A percentile compares a stretch with the other conserved stretches of the same genome.
Evolutionary conservation across 805 yeast species (phyloP).

Genomic region (Zygoascus ofunaensis): DNA sequence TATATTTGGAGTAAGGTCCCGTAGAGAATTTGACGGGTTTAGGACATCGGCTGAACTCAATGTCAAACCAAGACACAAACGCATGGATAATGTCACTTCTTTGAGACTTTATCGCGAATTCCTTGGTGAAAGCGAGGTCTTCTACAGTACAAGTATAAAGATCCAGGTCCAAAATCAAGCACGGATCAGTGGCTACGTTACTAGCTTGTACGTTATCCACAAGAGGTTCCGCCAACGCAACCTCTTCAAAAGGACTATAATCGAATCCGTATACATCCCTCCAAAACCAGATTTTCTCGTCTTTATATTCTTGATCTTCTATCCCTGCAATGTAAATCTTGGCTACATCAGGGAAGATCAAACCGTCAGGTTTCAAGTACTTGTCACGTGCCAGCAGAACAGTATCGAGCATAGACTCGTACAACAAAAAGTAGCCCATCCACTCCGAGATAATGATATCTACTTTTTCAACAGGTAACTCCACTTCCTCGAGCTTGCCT

Average conservation of each 20-base stretch:
- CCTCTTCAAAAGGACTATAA: conserved; percentile 77
- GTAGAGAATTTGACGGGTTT: conserved; percentile 68
- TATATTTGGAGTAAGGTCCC: conserved; percentile 87
- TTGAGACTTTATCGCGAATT: conserved; percentile 64
- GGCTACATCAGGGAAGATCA: conserved; percentile 91
- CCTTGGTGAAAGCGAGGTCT: conserved; percentile 64
- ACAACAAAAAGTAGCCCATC: conserved; percentile 97
- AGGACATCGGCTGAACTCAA: conserved; percentile 57
- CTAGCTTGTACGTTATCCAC: conserved; percentile 88
- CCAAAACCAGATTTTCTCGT: conserved; percentile 90
- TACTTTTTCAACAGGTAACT: conserved; percentile 74
- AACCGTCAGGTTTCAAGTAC: conserved; percentile 69
- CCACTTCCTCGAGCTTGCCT: conserved; percentile 91
- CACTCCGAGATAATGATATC: conserved; percentile 95
- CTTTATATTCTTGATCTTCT: conserved; percentile 87
- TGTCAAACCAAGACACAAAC: conserved; percentile 88
- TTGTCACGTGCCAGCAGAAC: conserved; percentile 90
- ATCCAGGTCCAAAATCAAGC: conserved; percentile 70
- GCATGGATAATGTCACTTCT: conserved; percentile 84
- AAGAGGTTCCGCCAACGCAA: conserved; percentile 87
- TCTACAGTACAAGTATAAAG: conserved; percentile 79
- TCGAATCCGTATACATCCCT: conserved; percentile 96
- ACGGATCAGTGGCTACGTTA: conserved; percentile 63
- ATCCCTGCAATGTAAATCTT: conserved; percentile 82
- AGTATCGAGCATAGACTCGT: conserved; percentile 93